These are phyloP conservation scores for Myrica gale DNA, from an alignment of 306 rosid species.

Conservation along the genomic window DNA sequence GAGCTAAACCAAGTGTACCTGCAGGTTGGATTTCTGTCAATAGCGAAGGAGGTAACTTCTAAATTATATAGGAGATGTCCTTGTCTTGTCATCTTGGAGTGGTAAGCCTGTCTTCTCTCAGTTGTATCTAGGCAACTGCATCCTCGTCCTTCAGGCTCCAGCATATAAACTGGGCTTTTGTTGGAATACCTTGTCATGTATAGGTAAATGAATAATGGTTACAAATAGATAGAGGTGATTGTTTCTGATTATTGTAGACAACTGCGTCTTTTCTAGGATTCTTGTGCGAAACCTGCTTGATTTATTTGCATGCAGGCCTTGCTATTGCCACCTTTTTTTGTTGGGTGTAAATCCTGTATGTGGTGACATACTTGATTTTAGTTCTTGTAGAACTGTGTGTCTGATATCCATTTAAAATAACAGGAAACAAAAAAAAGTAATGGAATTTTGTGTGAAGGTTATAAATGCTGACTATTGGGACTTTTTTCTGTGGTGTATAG, in stretches of 20 bases:
- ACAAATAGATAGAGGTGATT: background rate
- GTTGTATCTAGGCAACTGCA: background rate
- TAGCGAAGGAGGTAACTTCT: background rate
- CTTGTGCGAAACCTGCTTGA: background rate
- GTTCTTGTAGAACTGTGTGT: too few relatives aligned
- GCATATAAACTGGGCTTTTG: background rate
- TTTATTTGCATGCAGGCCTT: background rate
- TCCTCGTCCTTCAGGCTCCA: background rate
- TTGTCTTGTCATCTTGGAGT: background rate
- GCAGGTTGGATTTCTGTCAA: background rate
- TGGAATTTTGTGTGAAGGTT: too few relatives aligned
- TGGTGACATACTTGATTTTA: too few relatives aligned
- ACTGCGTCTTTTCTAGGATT: background rate
- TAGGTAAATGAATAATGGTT: background rate
- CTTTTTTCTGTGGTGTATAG: slow-evolving; percentile 29
- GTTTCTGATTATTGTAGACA: background rate
- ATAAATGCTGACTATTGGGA: too few relatives aligned
- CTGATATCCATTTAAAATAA: too few relatives aligned
- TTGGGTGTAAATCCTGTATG: too few relatives aligned
- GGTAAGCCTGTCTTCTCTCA: background rate
- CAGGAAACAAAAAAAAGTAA: too few relatives aligned
- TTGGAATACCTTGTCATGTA: background rate
- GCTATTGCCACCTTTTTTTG: background rate
- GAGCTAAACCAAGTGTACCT: background rate
- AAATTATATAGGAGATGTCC: background rate